Conservation (phyloP, 2,329 filamentous ascomycete species). For the Chaetomium globosum region DNA sequence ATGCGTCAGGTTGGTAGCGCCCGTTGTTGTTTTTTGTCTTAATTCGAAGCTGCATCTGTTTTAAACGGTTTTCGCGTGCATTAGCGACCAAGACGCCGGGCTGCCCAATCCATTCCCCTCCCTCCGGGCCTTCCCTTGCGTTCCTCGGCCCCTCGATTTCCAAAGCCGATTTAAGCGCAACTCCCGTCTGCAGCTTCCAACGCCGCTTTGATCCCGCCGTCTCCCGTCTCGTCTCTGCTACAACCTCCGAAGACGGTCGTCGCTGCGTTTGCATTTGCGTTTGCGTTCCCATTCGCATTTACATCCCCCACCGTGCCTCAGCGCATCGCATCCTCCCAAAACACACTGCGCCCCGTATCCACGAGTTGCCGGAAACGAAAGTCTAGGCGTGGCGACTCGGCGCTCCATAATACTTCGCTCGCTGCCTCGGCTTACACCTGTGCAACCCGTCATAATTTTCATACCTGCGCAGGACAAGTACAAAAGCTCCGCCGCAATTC, state of each 20-base stretch:
- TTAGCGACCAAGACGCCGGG: neutral
- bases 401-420: constrained; percentile 18
- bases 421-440: constrained; percentile 19
- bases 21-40: neutral
- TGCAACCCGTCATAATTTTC: neutral
- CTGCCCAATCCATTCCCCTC: constrained; percentile 2
- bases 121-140: neutral
- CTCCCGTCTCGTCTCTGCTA: no score
- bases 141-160: neutral
- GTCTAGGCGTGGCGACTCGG: constrained; percentile 21
- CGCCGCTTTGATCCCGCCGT: neutral
- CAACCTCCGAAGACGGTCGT: constrained; percentile 1
- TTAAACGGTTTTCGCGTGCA: constrained; percentile 5
- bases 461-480: neutral
- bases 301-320: constrained; percentile 2
- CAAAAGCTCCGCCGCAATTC: neutral
- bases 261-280: constrained; percentile 1
- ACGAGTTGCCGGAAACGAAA: constrained; percentile 7
- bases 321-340: constrained; percentile 1
- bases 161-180: neutral
- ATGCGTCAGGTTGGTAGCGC: neutral
- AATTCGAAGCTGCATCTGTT: neutral
- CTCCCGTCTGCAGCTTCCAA: neutral
- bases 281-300: constrained; percentile 4
- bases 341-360: neutral